Percentiles rank a stretch among this genome's conserved stretches.
Evolutionary conservation across 208 protist genomes (phyloP).

Genomic region (Zelonia costaricensis): DNA sequence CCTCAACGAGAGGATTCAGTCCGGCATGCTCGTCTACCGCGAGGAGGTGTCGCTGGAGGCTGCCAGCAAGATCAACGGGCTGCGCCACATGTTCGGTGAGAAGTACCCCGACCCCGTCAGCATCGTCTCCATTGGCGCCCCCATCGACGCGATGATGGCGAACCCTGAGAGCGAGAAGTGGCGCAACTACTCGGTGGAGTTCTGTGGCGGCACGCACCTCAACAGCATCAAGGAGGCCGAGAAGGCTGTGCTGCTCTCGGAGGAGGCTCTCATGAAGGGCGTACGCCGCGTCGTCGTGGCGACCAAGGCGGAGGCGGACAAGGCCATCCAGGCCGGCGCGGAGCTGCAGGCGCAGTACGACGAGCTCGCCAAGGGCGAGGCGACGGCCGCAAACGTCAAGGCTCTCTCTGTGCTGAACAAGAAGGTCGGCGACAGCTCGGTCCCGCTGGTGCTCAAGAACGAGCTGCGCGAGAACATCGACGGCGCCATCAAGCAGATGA

Average conservation of each 20-base stretch:
- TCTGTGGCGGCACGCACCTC: constrained; percentile 98
- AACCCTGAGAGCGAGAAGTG: constrained; percentile 89
- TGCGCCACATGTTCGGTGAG: constrained; percentile 97
- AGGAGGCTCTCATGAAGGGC: constrained; percentile 95
- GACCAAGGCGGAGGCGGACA: constrained; percentile 66
- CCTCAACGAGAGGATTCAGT: constrained; percentile 89
- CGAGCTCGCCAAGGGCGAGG: constrained; percentile 27
- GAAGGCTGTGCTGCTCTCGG: constrained; percentile 92
- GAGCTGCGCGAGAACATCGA: constrained; percentile 83
- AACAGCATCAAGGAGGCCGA: constrained; percentile 82
- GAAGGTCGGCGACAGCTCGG: constrained; percentile 81
- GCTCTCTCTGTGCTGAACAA: constrained; percentile 91
- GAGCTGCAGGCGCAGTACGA: constrained; percentile 58
- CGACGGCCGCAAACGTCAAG: constrained; percentile 75
- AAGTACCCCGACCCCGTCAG: constrained; percentile 98
- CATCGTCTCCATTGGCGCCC: constrained; percentile 96
- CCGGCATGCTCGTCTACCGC: constrained; percentile 82
- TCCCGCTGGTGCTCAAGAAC: constrained; percentile 81
- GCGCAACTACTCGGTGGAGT: constrained; percentile 95
- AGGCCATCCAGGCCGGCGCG: constrained; percentile 52
- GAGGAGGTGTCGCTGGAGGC: constrained; percentile 84
- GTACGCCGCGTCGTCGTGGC: constrained; percentile 85
- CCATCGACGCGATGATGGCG: constrained; percentile 89
- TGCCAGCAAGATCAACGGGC: constrained; percentile 74
- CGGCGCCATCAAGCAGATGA: constrained; percentile 69